Base-by-base conservation (phyloP, 2,329 filamentous ascomycete genomes). In the Colletotrichum lindemuthianum region DNA sequence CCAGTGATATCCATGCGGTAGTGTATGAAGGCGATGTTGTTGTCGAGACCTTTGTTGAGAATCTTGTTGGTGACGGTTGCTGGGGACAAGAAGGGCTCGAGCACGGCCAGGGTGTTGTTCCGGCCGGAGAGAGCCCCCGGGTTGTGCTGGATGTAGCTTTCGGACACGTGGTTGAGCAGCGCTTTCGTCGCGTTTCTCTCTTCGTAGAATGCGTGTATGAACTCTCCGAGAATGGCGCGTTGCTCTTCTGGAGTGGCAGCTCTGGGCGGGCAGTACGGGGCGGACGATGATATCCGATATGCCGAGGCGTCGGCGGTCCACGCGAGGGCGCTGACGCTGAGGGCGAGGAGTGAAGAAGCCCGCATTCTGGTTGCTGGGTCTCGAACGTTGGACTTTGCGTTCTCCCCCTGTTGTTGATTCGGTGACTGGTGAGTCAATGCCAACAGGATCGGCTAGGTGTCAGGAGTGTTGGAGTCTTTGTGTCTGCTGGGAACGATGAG, bases 61-160 rank as follows among this genome's bases (percentile, higher is more conserved):
- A 66, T 59, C 11, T 49, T 63, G 37, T 59, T 48, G 2, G 59
- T 66, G 32, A 63, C 54, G 15, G 47, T 47, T 5, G 24, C 51
- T 36, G 60, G 60, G 10, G 60, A 63, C 4, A 59, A 8, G 36
- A 59, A 59, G 2, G 64, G 54, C 9, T 12, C 49, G 12, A 66
- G 49, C 7, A 43, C 59, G 32, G 34, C 10, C n/a, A 56, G 40
- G 2, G 60, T n/a, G 33, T 59, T 64, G 5, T 59, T 13, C 6
- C 60, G 60, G 8, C 64, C 60, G 8, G 64, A 65, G 7, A 63
- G 55, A 2, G 56, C 56, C 40, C 37, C 41, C 5, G 67, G 65
- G 41, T 67, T 69, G 56, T 69, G 65, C 36, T 67, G 67, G 13
- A 67, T 66, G 45, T 67, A 66, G 36, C 53, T 49, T 11, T 68